Percentiles rank a stretch among this genome's conserved stretches.
Conservation (phyloP, 352 stramenopile species). For the Phytophthora megakarya region DNA sequence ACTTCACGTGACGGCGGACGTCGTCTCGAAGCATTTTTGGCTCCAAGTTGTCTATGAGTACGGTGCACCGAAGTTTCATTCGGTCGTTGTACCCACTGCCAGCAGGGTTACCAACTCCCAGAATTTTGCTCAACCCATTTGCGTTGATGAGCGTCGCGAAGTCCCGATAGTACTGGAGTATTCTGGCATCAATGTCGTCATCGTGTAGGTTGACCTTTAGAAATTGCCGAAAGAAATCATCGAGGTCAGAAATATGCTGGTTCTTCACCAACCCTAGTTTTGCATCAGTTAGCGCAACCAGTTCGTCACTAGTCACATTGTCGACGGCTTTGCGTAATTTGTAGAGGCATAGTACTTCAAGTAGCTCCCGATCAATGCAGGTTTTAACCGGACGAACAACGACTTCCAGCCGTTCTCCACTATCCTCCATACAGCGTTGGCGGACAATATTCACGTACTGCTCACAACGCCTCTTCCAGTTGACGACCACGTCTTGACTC, state of each 20-base stretch:
- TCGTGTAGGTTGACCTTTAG: conserved; percentile 22
- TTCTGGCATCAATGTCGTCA: conserved; percentile 15
- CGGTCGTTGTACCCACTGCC: conserved; percentile 5
- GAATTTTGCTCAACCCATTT: background rate
- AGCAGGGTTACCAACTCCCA: background rate
- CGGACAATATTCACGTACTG: background rate
- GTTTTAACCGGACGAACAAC: background rate
- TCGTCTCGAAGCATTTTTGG: conserved; percentile 11
- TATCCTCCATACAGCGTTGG: background rate
- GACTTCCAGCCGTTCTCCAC: conserved; percentile 1
- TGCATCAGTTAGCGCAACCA: background rate
- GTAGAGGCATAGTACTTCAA: background rate
- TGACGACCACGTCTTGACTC: no score
- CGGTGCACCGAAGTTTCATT: conserved; percentile 10
- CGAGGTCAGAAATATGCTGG: conserved; percentile 12
- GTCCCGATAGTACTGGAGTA: conserved; percentile 22
- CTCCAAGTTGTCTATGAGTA: conserved; percentile 21
- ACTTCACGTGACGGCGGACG: conserved; percentile 5
- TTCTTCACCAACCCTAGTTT: conserved; percentile 15
- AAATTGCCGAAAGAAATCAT: conserved; percentile 16
- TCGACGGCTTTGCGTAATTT: background rate
- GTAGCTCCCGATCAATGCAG: background rate
- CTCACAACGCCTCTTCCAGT: background rate
- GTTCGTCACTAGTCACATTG: conserved; percentile 4
- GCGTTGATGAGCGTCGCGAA: conserved; percentile 14